phyloP scores from a whole-genome alignment of 176 grass and related monocot species.

The Thinopyrum elongatum region DNA sequence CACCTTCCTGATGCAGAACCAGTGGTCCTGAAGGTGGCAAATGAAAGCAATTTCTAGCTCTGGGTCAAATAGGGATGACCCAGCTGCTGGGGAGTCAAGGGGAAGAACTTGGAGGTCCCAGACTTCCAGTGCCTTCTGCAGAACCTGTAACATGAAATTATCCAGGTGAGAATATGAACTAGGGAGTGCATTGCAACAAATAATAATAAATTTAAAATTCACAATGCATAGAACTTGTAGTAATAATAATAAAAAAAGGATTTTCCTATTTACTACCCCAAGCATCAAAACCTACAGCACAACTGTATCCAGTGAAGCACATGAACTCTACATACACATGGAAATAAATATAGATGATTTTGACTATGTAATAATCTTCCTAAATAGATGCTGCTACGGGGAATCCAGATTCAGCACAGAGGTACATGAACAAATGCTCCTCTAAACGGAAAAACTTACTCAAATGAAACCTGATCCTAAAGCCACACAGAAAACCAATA shows the following conservation, averaged over 20 bases:
- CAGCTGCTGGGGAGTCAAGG: conserved; percentile 67
- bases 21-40: conserved; percentile 91
- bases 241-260: background rate
- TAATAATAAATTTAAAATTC: conserved; percentile 5
- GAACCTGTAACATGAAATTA: conserved; percentile 51
- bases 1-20: conserved; percentile 98
- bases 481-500: background rate
- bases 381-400: background rate
- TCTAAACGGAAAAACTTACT: background rate
- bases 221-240: background rate
- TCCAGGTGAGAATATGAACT: conserved; percentile 13
- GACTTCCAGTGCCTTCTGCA: conserved; percentile 91
- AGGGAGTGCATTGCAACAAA: background rate
- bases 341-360: conserved; percentile 9
- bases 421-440: background rate
- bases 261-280: background rate
- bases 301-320: background rate
- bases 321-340: background rate
- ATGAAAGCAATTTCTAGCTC: conserved; percentile 91
- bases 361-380: background rate
- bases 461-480: conserved; percentile 20
- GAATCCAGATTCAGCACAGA: background rate
- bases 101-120: conserved; percentile 93
- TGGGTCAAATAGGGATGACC: conserved; percentile 65
- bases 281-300: conserved; percentile 18